Evolutionary conservation across 2,329 filamentous ascomycete genomes (phyloP).

Genomic region (Akanthomyces uredinophilus): DNA sequence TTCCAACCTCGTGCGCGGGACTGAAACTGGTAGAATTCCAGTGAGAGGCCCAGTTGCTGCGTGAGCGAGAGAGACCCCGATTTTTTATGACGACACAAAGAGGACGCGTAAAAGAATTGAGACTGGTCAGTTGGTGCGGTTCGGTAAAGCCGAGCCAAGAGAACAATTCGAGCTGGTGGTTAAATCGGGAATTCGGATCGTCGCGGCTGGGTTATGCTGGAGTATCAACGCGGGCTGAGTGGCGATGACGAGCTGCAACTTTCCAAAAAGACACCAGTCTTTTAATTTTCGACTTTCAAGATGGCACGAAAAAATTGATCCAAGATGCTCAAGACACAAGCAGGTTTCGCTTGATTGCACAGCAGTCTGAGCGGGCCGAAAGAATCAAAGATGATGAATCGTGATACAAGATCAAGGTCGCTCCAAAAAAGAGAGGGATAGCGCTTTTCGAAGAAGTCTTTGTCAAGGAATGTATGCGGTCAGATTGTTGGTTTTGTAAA

Average conservation of each 20-base stretch:
- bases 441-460: neutral
- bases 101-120: neutral
- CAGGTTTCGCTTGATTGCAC: constrained; percentile 10
- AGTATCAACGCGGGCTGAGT: neutral
- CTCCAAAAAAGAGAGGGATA: neutral
- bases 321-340: neutral
- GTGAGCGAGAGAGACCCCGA: neutral
- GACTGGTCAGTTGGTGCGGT: neutral
- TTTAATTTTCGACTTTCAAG: neutral
- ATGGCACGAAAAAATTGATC: neutral
- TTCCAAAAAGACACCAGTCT: neutral
- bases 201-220: neutral
- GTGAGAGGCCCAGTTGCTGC: constrained; percentile 5
- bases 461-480: constrained; percentile 11
- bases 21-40: constrained; percentile 14
- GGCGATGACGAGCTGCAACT: neutral
- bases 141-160: neutral
- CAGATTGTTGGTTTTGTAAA: neutral
- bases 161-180: constrained; percentile 3
- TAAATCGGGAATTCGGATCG: constrained; percentile 2
- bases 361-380: constrained; percentile 10
- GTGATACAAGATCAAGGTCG: constrained; percentile 9
- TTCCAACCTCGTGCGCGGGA: constrained; percentile 10
- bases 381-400: neutral
- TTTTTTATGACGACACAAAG: constrained; percentile 7